These are phyloP conservation scores for Entrophospora sp. DNA, from an alignment of 192 early-diverging fungal species.

Conservation along the genomic window DNA sequence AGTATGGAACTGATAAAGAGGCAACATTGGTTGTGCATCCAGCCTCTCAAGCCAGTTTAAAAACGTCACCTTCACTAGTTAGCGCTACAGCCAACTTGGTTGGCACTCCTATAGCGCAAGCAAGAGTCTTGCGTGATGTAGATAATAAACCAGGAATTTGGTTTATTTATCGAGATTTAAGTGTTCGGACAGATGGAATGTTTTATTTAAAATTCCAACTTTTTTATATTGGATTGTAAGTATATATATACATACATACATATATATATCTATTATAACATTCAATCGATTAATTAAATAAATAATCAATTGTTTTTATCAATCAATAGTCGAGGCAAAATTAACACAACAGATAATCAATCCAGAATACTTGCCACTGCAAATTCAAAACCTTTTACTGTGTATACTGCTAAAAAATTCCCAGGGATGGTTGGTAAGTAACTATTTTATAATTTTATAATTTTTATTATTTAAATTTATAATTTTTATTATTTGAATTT, in stretches of 20 bases:
- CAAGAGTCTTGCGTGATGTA: neutral
- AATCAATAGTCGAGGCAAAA: neutral
- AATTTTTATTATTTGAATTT: no score
- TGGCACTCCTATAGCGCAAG: neutral
- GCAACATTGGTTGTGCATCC: neutral
- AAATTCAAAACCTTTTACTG: conserved; percentile 24
- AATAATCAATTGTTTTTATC: neutral
- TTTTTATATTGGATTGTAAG: neutral
- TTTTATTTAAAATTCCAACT: neutral
- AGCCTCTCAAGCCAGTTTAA: neutral
- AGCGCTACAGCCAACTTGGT: neutral
- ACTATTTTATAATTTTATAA: no score
- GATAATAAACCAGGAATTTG: neutral
- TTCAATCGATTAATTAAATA: no score
- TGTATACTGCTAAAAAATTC: conserved; percentile 29
- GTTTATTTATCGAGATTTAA: conserved; percentile 2
- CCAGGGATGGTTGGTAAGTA: conserved; percentile 35
- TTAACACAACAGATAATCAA: neutral
- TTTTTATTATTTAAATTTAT: no score
- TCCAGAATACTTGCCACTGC: neutral
- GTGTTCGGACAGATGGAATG: neutral
- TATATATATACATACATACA: no score
- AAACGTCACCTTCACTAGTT: neutral
- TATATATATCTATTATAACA: no score
- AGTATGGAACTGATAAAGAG: neutral